phyloP scores from a whole-genome alignment of 345 rosid genomes.

The Eucalyptus polybractea region DNA sequence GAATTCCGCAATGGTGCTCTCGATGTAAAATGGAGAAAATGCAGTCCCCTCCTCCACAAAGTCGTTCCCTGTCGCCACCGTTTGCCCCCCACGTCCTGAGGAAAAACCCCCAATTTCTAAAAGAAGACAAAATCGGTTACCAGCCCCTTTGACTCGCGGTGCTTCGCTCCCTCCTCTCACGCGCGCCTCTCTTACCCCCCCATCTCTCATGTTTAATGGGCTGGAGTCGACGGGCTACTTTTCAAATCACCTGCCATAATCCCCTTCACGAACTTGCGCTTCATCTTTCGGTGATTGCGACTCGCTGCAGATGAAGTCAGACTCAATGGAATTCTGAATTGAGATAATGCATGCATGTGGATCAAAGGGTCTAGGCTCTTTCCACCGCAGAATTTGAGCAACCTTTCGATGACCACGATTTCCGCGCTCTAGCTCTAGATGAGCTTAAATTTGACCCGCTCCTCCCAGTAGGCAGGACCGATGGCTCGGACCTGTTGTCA shows the following conservation, averaged over 20 bases:
- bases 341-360: neutral
- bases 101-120: too few relatives aligned
- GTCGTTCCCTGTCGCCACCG: neutral
- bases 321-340: neutral
- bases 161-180: too few relatives aligned
- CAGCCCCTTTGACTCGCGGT: too few relatives aligned
- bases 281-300: neutral
- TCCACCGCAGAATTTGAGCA: neutral
- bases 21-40: neutral
- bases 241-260: neutral
- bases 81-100: neutral
- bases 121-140: too few relatives aligned
- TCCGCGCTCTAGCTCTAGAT: neutral
- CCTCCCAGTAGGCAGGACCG: neutral
- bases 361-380: neutral
- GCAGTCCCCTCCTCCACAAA: neutral
- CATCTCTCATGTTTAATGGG: too few relatives aligned
- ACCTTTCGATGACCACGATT: neutral
- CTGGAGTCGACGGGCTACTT: rapidly evolving
- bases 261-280: neutral
- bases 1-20: neutral
- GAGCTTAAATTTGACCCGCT: neutral
- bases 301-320: neutral
- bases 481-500: neutral
- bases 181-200: too few relatives aligned